A percentile compares a stretch with the other conserved stretches of the same genome.
These are phyloP conservation scores for Xerocomus spinulosus DNA, from an alignment of 768 basidiomycete genomes.

Conservation along the genomic window DNA sequence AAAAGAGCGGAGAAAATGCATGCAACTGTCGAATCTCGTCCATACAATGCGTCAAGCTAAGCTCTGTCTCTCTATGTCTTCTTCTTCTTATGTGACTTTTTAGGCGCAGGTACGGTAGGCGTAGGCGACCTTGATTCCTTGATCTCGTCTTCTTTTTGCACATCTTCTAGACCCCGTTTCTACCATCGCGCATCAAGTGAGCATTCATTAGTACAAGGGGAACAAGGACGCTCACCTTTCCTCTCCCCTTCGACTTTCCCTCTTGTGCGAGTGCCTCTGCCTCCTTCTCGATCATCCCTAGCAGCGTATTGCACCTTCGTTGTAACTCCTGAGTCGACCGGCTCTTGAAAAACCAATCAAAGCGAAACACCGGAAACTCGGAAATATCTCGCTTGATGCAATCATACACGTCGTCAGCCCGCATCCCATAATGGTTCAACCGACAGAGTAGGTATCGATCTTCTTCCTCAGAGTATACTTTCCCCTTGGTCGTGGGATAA, in stretches of 20 bases:
- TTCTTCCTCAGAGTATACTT: slow-evolving; percentile 95
- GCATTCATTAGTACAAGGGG: not conserved
- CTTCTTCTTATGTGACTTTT: slow-evolving; percentile 57
- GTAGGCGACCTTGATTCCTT: slow-evolving; percentile 61
- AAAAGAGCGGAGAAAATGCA: not conserved
- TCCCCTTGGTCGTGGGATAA: slow-evolving; percentile 94
- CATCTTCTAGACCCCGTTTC: slow-evolving; percentile 74
- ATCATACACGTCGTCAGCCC: slow-evolving; percentile 86
- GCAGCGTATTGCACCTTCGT: slow-evolving; percentile 79
- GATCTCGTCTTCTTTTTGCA: slow-evolving; percentile 42
- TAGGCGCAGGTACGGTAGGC: slow-evolving; percentile 49
- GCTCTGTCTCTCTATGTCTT: not conserved
- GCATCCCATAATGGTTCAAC: slow-evolving; percentile 86
- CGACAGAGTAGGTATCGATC: slow-evolving; percentile 92
- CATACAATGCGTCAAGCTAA: not conserved
- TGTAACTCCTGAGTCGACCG: slow-evolving; percentile 77
- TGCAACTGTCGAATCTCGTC: not conserved
- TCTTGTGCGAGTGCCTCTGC: slow-evolving; percentile 63
- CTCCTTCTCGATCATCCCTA: slow-evolving; percentile 93
- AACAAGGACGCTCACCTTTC: slow-evolving; percentile 48
- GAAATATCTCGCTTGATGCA: slow-evolving; percentile 93
- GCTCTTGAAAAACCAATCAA: slow-evolving; percentile 98
- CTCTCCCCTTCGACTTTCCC: slow-evolving; percentile 57
- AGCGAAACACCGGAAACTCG: slow-evolving; percentile 95
- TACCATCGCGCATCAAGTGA: slow-evolving; percentile 22